These are phyloP conservation scores for Colletotrichum echinochloae DNA, from an alignment of 2,329 filamentous ascomycete genomes.

Conservation along the genomic window DNA sequence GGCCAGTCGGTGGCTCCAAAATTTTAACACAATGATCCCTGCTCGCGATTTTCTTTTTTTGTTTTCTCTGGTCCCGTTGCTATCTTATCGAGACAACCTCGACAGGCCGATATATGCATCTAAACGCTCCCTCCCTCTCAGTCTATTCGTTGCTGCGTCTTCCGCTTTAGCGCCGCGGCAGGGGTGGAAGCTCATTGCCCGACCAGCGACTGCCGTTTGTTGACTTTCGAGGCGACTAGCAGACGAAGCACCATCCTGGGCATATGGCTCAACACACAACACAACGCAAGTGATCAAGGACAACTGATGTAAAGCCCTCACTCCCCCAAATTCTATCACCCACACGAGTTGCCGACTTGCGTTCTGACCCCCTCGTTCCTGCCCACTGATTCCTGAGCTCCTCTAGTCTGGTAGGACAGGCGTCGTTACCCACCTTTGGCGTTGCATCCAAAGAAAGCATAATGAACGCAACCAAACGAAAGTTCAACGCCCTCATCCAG, in stretches of 20 bases:
- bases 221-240: conserved; percentile 37
- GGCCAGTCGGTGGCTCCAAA: conserved; percentile 33
- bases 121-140: conserved; percentile 3
- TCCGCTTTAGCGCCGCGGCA: conserved; percentile 28
- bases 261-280: too few species aligned
- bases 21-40: conserved; percentile 34
- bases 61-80: neutral
- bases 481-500: conserved; percentile 82
- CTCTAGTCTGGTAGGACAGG: neutral
- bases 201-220: conserved; percentile 39
- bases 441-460: conserved; percentile 41
- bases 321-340: neutral
- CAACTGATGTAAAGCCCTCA: neutral
- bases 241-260: conserved; percentile 25
- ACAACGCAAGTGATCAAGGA: conserved; percentile 9
- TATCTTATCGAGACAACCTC: conserved; percentile 27
- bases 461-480: conserved; percentile 85
- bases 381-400: neutral
- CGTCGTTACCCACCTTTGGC: neutral
- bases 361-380: neutral
- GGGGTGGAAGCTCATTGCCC: conserved; percentile 39
- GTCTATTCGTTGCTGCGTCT: conserved; percentile 20
- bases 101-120: conserved; percentile 22
- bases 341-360: neutral
- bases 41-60: conserved; percentile 21